Evolutionary conservation across 2,329 filamentous ascomycete species (phyloP), one percentile per base, ranked within the genome.

Genomic region (Ophiosphaerella narmari): DNA sequence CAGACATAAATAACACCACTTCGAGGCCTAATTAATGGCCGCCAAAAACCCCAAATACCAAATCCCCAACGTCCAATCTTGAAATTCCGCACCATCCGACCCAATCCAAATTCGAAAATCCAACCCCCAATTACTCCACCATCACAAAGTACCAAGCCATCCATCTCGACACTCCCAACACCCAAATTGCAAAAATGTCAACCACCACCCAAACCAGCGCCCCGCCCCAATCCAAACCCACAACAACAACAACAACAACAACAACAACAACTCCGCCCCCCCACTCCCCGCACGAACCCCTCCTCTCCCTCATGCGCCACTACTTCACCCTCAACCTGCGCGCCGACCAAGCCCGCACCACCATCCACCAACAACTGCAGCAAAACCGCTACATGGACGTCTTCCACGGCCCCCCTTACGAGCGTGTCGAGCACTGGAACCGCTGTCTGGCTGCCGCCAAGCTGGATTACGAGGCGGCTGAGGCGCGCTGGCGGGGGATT

Each of bases 381-480:
- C 43, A 46, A 18, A 39, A 39, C 36, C 43, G 43, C 24, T 46
- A 39, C 26, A 21, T 39, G 14, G 36, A 46, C 14, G 24, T 39
- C 8, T 32, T 46, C 23, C 29, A 34, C 26, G 43, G 43, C 9
- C 43, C 43, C 13, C 24, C 35, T 3, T 46, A 39, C 14, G 43
- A 39, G 29, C 43, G 35, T 12, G 9, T 39, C 24, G 11, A 39
- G 37, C 34, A 39, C 14, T 46, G 43, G 43, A 32, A 32, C 14
- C 12, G 35, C 13, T 34, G 35, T 14, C 24, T 46, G 26, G 7
- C 9, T 3, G 11, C 8, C 5, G 35, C 26, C 3, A 21, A 39
- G 23, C 12, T n/a, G 2, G 29, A 39, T 5, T 46, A 39, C 39
- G 26, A 24, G 3, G 13, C 39, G 13, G 18, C n/a, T 9, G 35